Evolutionary conservation across 2,329 filamentous ascomycete species (phyloP).

Genomic region (Rhynchosporium agropyri): DNA sequence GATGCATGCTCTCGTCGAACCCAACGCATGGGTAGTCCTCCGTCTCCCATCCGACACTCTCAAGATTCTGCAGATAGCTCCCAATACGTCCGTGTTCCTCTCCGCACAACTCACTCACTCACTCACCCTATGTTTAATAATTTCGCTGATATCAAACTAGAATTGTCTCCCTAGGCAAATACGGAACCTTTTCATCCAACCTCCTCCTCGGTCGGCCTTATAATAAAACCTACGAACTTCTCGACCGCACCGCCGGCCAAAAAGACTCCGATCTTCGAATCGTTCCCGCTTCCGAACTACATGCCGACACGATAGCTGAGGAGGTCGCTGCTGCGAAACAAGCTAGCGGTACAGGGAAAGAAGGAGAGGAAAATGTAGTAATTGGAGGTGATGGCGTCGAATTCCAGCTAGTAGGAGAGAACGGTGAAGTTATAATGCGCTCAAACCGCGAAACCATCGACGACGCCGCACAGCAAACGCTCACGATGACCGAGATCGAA

Average conservation of each 20-base stretch:
- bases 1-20: constrained; percentile 50
- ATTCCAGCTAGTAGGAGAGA: constrained; percentile 51
- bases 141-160: constrained; percentile 50
- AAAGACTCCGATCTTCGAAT: constrained; percentile 72
- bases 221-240: constrained; percentile 87
- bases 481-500: constrained; percentile 73
- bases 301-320: constrained; percentile 71
- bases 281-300: constrained; percentile 78
- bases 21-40: constrained; percentile 62
- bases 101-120: too few species aligned
- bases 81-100: constrained; percentile 57
- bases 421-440: constrained; percentile 54
- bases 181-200: constrained; percentile 87
- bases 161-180: constrained; percentile 87
- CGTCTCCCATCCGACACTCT: constrained; percentile 61
- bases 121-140: constrained; percentile 12
- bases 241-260: constrained; percentile 68
- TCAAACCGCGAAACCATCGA: constrained; percentile 63
- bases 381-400: constrained; percentile 49
- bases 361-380: constrained; percentile 43
- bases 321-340: constrained; percentile 50
- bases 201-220: constrained; percentile 89
- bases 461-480: constrained; percentile 69
- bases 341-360: neutral
- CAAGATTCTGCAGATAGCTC: constrained; percentile 59